Percentiles rank a stretch among this genome's conserved stretches.
Conservation (phyloP, 257 asterid genomes). For the Verbena officinalis region DNA sequence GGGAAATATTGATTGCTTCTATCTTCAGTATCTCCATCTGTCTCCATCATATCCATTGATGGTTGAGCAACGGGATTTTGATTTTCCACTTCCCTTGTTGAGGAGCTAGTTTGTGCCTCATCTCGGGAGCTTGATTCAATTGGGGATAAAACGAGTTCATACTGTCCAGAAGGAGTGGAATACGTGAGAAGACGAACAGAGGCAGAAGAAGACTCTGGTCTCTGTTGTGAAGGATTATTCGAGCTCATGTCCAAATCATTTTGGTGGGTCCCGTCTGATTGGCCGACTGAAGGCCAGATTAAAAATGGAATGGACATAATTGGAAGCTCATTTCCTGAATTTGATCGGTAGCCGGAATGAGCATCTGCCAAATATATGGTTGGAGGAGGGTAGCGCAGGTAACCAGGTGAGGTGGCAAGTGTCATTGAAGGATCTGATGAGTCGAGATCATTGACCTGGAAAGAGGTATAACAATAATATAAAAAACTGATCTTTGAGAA, state of each 20-base stretch:
- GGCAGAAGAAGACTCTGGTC: constrained; percentile 65
- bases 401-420: constrained; percentile 85
- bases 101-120: constrained; percentile 51
- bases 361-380: constrained; percentile 86
- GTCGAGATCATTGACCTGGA: constrained; percentile 84
- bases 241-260: constrained; percentile 46
- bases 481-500: constrained; percentile 20
- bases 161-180: constrained; percentile 95
- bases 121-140: constrained; percentile 60
- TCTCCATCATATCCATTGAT: constrained; percentile 68
- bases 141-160: constrained; percentile 84
- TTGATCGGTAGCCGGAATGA: constrained; percentile 61
- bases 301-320: constrained; percentile 73
- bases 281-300: constrained; percentile 71
- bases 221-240: constrained; percentile 47
- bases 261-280: constrained; percentile 59
- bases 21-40: constrained; percentile 63
- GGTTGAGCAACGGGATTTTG: constrained; percentile 48
- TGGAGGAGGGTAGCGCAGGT: constrained; percentile 90
- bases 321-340: constrained; percentile 71
- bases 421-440: constrained; percentile 93
- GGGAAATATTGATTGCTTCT: constrained; percentile 72
- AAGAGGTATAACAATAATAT: constrained; percentile 28
- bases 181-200: constrained; percentile 83
- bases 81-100: constrained; percentile 47